Base-by-base conservation (phyloP, 352 stramenopile species). In the Phytophthora vignae region DNA sequence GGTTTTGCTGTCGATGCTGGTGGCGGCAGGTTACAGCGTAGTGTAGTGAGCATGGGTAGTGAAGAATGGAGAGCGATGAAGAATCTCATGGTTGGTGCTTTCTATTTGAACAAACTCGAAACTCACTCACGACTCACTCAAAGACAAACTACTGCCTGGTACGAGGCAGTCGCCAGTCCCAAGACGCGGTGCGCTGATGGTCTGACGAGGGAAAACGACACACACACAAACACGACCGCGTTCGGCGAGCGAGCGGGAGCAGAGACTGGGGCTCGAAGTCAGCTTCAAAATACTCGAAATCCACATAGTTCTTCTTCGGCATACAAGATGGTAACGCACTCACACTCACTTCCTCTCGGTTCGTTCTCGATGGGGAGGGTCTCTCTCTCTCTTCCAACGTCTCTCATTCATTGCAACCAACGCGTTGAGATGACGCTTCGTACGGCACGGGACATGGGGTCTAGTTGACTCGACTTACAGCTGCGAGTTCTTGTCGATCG, bases 401-500 rank as follows among this genome's bases (percentile, higher is more conserved):
- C 69, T 78, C 49, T 78, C 59, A 71, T 81, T 78, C 61, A 78
- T 72, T 68, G 67, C 60, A 63, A 69, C 64, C 73, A 78, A 65
- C 76, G 56, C 74, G 38, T 77, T 66, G 31, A 75, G 53, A 78
- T 60, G 55, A 64, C 67, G 58, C 49, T 72, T 68, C 31, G 38
- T 42, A 67, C 60, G 56, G 40, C 74, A 82, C 71, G 59, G 62
- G 54, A 81, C 58, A 79, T 64, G 25, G 55, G 25, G 31, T 55
- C 50, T 46, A 60, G 42, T 46, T 58, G 42, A 55, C 49, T 62
- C 29, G 54, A 54, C 65, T 88, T 91, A 93, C 76, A 93, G 75
- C 3, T 82, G 84, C 57, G 86, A 93, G 73, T 86, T 83, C 79
- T 92, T 84, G 79, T 93, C 86, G 56, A 93, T 73, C 36, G 86